phyloP scores from a whole-genome alignment of 192 early-diverging fungal genomes.

The Coemansia nantahalensis region DNA sequence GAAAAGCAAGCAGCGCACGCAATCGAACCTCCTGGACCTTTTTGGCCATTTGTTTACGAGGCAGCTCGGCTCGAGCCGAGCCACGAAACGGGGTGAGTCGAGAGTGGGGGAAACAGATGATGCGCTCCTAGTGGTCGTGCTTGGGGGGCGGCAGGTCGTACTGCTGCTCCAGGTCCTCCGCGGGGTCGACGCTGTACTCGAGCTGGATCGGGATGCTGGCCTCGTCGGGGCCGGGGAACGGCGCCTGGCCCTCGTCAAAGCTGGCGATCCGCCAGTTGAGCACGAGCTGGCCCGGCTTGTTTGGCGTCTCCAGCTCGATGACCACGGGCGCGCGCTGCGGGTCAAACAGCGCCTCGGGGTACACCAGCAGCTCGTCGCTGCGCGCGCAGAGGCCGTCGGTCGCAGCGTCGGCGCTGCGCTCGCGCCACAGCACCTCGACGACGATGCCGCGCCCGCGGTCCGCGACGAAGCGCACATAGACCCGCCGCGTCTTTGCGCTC shows the following conservation, averaged over 20 bases:
- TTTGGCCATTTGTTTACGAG: too few species aligned
- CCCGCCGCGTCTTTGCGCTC: conserved; percentile 7
- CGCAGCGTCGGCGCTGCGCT: conserved; percentile 7
- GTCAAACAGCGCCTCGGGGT: conserved; percentile 43
- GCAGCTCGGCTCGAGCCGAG: too few species aligned
- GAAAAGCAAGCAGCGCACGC: too few species aligned
- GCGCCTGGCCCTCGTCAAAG: conserved; percentile 53
- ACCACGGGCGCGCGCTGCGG: conserved; percentile 47
- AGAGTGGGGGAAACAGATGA: too few species aligned
- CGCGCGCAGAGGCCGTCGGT: background rate
- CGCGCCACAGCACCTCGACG: conserved; percentile 40
- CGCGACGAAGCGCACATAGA: conserved; percentile 36
- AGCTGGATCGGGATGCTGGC: conserved; percentile 44
- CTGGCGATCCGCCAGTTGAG: conserved; percentile 50
- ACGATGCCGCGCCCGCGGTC: conserved; percentile 50
- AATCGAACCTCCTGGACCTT: too few species aligned
- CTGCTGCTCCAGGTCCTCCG: conserved; percentile 33
- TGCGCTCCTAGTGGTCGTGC: too few species aligned
- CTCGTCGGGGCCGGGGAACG: conserved; percentile 42
- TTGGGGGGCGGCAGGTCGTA: conserved; percentile 30
- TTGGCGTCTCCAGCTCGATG: conserved; percentile 45
- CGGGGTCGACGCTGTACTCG: conserved; percentile 46
- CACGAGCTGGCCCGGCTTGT: conserved; percentile 31
- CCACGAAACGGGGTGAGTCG: too few species aligned
- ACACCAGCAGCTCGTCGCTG: conserved; percentile 26